These are phyloP conservation scores for Leccinum glutinopallens DNA, from an alignment of 1,284 basidiomycete species.

Conservation along the genomic window DNA sequence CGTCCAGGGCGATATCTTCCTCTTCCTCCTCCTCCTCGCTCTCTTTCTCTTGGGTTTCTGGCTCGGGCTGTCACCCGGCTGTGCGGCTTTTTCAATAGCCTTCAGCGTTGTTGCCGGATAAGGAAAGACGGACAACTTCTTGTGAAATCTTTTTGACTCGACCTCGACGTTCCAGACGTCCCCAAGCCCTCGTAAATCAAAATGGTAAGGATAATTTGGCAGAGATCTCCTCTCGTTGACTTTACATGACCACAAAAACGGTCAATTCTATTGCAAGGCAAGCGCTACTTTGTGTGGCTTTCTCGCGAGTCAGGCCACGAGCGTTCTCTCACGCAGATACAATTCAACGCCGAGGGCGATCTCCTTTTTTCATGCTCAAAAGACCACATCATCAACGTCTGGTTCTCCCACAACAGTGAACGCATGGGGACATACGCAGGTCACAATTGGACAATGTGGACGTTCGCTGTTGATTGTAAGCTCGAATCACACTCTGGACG, in stretches of 20 bases:
- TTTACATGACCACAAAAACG: conserved; percentile 19
- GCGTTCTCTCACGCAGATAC: conserved; percentile 96
- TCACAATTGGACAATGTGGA: conserved; percentile 97
- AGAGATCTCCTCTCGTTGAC: background rate
- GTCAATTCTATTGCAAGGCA: conserved; percentile 36
- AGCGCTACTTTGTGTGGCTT: conserved; percentile 13
- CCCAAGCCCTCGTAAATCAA: background rate
- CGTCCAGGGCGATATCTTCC: conserved; percentile 66
- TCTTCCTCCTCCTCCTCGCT: conserved; percentile 37
- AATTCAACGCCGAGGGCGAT: conserved; percentile 96
- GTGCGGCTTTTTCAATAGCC: conserved; percentile 4
- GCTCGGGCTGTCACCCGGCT: conserved; percentile 15
- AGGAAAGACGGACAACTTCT: conserved; percentile 18
- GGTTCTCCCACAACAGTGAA: conserved; percentile 99
- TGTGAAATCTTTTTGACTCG: conserved; percentile 25
- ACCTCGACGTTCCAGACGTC: background rate
- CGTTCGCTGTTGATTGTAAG: conserved; percentile 93
- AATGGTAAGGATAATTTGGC: conserved; percentile 20
- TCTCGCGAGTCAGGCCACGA: conserved; percentile 75
- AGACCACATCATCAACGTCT: conserved; percentile 94
- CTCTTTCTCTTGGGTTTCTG: conserved; percentile 39
- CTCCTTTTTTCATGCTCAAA: conserved; percentile 96
- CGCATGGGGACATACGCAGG: conserved; percentile 96
- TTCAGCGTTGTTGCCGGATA: conserved; percentile 20
- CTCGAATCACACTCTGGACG: conserved; percentile 24